phyloP scores from a whole-genome alignment of 1,284 basidiomycete species.

The Ustilago cynodontis region DNA sequence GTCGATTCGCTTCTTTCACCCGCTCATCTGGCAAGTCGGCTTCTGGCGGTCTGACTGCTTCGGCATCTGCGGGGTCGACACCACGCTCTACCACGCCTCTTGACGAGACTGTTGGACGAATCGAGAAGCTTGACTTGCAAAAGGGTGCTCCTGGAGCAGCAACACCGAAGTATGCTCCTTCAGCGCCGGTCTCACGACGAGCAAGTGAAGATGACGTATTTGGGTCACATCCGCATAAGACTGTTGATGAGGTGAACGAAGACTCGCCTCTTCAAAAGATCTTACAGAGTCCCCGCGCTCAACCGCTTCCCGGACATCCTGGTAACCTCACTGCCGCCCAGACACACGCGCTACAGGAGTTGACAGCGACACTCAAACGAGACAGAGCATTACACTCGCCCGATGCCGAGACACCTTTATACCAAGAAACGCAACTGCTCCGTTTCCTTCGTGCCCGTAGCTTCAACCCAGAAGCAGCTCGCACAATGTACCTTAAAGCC shows the following conservation, averaged over 20 bases:
- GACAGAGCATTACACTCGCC: constrained; percentile 36
- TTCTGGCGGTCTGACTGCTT: constrained; percentile 5
- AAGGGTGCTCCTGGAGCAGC: constrained; percentile 14
- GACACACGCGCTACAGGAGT: constrained; percentile 46
- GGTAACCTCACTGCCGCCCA: constrained; percentile 61
- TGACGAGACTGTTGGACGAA: constrained; percentile 14
- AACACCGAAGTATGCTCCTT: constrained; percentile 6
- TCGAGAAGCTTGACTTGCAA: constrained; percentile 24
- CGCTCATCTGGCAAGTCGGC: constrained; percentile 36
- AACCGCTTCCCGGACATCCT: constrained; percentile 57
- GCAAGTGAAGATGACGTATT: constrained; percentile 23
- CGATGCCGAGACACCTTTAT: constrained; percentile 34
- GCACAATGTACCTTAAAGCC: constrained; percentile 62
- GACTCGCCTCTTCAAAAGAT: constrained; percentile 37
- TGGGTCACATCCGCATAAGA: background rate
- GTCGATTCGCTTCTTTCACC: constrained; percentile 40
- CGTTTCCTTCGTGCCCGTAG: constrained; percentile 65
- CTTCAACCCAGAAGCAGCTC: constrained; percentile 57
- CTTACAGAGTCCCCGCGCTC: constrained; percentile 20
- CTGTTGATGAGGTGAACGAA: constrained; percentile 13
- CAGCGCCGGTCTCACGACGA: constrained; percentile 15
- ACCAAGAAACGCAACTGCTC: constrained; percentile 55
- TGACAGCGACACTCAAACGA: constrained; percentile 33
- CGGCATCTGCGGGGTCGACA: constrained; percentile 10
- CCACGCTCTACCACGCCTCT: constrained; percentile 11